Evolutionary conservation across 2,329 filamentous ascomycete species (phyloP), one percentile per base, ranked within the genome.

Genomic region (Penicillium sp.): DNA sequence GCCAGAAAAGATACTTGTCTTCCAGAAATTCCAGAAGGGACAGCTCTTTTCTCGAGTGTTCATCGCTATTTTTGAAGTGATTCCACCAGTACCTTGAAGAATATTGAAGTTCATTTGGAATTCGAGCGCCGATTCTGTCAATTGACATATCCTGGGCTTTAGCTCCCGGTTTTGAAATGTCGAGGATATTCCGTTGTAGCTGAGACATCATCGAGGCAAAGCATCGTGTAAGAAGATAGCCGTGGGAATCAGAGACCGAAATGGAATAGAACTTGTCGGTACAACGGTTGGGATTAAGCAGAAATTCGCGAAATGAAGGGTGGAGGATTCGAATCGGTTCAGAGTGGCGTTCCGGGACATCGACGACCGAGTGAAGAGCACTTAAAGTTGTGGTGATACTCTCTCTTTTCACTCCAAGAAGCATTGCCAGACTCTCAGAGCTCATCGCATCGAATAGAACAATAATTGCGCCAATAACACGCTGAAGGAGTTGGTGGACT

Each of bases 1-100:
- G 42, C 42, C 42, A 44, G 23, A 13, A 44, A 44, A 44, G 42
- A 44, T 28, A 44, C 42, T 44, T 44, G 21, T 28, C 21, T 28
- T 44, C 13, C 23, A 44, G 10, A 28, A 44, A 18, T 28, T 29
- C 18, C 24, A 44, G 23, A 14, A 18, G 28, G 24, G 42, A n/a
- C 2, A 28, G 5, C 2, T 44, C 21, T 29, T 29, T 29, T 29
- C 42, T 21, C 42, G 5, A 44, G 21, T 44, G 6, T 21, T 28
- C 23, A n/a, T 4, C 21, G 23, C 42, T 44, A 3, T 44, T 44
- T 29, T 44, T 1, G 23, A 44, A 44, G 23, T 44, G 42, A 28
- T 19, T 44, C 42, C 42, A 44, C 42, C 42, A 44, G 23, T 44
- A 44, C 9, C 2, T 44, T 28, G 42, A 44, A 11, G 42, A 28